phyloP scores from a whole-genome alignment of 2,329 filamentous ascomycete species.

The Helotiales sp. region DNA sequence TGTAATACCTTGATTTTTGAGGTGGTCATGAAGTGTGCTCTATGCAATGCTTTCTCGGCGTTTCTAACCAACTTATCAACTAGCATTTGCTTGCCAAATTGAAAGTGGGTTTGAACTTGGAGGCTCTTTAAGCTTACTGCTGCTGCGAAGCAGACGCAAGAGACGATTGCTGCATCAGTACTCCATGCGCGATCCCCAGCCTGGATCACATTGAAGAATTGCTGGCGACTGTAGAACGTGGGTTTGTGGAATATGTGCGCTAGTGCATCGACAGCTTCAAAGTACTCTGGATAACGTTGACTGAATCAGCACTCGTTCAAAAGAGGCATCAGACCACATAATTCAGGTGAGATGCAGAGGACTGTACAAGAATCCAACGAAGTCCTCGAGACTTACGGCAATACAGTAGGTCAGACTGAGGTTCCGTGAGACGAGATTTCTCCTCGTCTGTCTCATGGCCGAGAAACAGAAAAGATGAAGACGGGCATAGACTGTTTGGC shows the following conservation, averaged over 20 bases:
- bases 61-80: neutral
- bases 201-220: neutral
- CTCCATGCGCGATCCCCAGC: neutral
- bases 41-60: neutral
- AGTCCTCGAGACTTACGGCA: neutral
- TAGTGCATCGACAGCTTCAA: neutral
- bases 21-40: neutral
- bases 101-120: neutral
- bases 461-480: neutral
- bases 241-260: neutral
- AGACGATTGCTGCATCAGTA: neutral
- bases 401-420: neutral
- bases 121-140: neutral
- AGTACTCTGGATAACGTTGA: neutral
- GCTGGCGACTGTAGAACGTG: neutral
- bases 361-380: no score
- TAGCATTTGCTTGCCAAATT: neutral
- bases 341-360: no score
- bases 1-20: neutral
- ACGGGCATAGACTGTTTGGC: neutral
- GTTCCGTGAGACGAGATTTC: neutral
- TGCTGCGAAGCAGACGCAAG: neutral
- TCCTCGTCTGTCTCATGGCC: neutral
- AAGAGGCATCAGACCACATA: neutral
- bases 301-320: neutral